Percentiles rank a stretch among this genome's conserved stretches.
These are phyloP conservation scores for Pseudovirgaria hyperparasitica DNA, from an alignment of 2,329 filamentous ascomycete genomes.

Conservation along the genomic window DNA sequence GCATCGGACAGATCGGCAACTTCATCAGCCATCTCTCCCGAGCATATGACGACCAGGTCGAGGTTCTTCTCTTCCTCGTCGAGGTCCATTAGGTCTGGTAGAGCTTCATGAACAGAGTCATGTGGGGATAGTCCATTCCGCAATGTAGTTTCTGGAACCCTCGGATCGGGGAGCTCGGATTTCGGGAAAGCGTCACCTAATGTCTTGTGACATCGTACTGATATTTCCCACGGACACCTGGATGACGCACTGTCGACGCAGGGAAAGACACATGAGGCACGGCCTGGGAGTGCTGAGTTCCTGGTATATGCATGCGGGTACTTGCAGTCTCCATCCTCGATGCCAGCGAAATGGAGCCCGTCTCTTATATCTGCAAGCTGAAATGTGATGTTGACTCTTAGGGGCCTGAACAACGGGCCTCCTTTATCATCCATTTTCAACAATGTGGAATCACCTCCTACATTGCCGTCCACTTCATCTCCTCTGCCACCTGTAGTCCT, in stretches of 20 bases:
- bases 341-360: constrained; percentile 81
- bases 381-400: constrained; percentile 64
- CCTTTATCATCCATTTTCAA: constrained; percentile 12
- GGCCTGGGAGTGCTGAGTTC: constrained; percentile 65
- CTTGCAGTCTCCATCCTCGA: constrained; percentile 63
- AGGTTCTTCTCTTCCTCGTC: constrained; percentile 71
- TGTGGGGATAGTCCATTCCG: constrained; percentile 6
- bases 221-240: constrained; percentile 76
- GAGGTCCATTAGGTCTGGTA: constrained; percentile 29
- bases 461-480: constrained; percentile 31
- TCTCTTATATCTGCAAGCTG: constrained; percentile 63
- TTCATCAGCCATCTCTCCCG: constrained; percentile 79
- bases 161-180: constrained; percentile 13
- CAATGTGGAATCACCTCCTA: constrained; percentile 2
- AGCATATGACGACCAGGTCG: constrained; percentile 84
- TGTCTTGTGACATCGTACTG: constrained; percentile 73
- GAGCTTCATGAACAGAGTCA: constrained; percentile 10
- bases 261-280: constrained; percentile 77
- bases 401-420: constrained; percentile 38
- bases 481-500: constrained; percentile 36
- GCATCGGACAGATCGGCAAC: constrained; percentile 61
- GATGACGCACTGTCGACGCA: constrained; percentile 79
- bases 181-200: constrained; percentile 58
- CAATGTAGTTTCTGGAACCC: constrained; percentile 19
- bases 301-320: constrained; percentile 90